A percentile compares a stretch with the other conserved stretches of the same genome.
These are phyloP conservation scores for Cruciata laevipes DNA, from an alignment of 257 asterid genomes.

Conservation along the genomic window DNA sequence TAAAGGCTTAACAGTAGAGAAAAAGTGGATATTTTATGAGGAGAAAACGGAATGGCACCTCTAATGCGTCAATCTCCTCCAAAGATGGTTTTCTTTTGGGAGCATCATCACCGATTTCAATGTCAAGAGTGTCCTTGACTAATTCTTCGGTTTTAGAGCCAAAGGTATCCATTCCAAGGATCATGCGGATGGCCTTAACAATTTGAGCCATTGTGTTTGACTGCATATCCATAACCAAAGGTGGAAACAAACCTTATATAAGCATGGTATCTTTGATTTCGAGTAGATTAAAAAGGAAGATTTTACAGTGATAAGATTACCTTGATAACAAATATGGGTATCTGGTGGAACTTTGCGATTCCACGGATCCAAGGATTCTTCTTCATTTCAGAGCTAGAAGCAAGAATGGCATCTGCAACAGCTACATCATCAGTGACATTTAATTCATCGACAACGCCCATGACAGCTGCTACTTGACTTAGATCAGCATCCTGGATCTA, in stretches of 20 bases:
- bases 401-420: conserved; percentile 77
- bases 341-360: conserved; percentile 77
- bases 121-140: conserved; percentile 35
- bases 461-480: conserved; percentile 75
- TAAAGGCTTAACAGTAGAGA: background rate
- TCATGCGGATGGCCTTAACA: conserved; percentile 90
- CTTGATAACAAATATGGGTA: conserved; percentile 84
- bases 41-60: conserved; percentile 34
- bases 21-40: background rate
- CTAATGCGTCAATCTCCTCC: conserved; percentile 98
- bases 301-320: conserved; percentile 26
- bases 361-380: conserved; percentile 93
- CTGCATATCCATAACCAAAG: conserved; percentile 30
- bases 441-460: conserved; percentile 84
- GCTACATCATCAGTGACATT: conserved; percentile 73
- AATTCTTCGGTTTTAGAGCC: conserved; percentile 39
- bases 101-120: conserved; percentile 80
- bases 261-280: background rate
- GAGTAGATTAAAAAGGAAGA: background rate
- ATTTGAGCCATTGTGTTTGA: conserved; percentile 90
- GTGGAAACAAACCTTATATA: background rate
- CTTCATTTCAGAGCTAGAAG: conserved; percentile 67
- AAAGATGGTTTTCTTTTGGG: conserved; percentile 78
- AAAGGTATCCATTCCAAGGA: conserved; percentile 67
- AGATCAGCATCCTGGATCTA: conserved; percentile 93